phyloP scores from a whole-genome alignment of 176 grass and related monocot genomes.

The Miscanthus lutarioriparius region DNA sequence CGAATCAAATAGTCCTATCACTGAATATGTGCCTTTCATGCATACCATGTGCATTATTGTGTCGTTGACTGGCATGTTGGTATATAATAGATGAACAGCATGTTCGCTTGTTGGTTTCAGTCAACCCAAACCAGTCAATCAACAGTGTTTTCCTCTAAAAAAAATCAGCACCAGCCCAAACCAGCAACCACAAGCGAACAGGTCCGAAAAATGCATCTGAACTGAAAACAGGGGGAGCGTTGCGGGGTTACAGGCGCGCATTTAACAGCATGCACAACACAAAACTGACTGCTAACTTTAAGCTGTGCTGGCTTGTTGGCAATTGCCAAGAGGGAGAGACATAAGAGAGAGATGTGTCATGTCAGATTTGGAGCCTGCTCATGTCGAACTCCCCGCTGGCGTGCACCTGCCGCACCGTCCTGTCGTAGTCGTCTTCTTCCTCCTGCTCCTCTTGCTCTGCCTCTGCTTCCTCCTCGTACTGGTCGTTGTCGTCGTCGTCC shows the following conservation, averaged over 20 bases:
- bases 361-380: conserved; percentile 50
- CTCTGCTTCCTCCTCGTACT: conserved; percentile 11
- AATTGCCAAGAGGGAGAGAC: not conserved
- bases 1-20: not conserved
- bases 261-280: not conserved
- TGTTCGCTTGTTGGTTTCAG: too few species aligned
- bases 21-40: not conserved
- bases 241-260: not conserved
- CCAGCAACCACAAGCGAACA: too few species aligned
- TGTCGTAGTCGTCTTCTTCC: conserved; percentile 70
- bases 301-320: too few species aligned
- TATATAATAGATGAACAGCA: too few species aligned
- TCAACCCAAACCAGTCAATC: too few species aligned
- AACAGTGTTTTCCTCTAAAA: too few species aligned
- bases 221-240: not conserved
- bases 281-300: not conserved
- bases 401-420: conserved; percentile 63
- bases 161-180: too few species aligned
- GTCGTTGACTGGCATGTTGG: not conserved
- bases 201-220: too few species aligned
- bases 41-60: not conserved
- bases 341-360: not conserved
- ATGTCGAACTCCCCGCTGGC: conserved; percentile 71
- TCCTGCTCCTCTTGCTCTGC: conserved; percentile 29
- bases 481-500: conserved; percentile 20